Conservation (phyloP, 495 filamentous ascomycete species). For the Eremomyces bilateralis region DNA sequence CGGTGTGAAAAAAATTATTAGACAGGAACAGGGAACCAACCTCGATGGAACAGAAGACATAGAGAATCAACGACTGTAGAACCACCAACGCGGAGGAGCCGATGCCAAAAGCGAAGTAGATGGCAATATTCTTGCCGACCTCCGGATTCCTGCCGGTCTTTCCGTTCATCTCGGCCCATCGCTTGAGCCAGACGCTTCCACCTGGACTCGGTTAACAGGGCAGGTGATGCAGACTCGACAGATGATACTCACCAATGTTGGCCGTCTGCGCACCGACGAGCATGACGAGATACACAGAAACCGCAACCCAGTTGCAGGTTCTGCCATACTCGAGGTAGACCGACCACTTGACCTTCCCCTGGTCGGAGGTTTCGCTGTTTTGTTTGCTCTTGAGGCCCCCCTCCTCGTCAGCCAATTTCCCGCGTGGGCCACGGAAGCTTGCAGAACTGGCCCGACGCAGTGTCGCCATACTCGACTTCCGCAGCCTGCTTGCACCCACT, state of each 20-base stretch:
- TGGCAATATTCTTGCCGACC: slow-evolving; percentile 74
- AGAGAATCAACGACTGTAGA: slow-evolving; percentile 81
- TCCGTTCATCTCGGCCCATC: slow-evolving; percentile 68
- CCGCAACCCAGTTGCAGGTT: slow-evolving; percentile 72
- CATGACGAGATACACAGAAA: slow-evolving; percentile 56
- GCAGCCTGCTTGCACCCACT: slow-evolving; percentile 1
- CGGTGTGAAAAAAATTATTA: slow-evolving; percentile 3
- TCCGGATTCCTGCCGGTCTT: slow-evolving; percentile 41
- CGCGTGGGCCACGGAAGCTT: slow-evolving; percentile 67
- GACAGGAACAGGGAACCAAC: slow-evolving; percentile 22
- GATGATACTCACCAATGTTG: slow-evolving; percentile 29
- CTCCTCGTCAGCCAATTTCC: slow-evolving; percentile 70
- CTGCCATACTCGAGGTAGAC: slow-evolving; percentile 49
- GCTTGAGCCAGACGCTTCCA: slow-evolving; percentile 82
- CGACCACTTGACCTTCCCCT: slow-evolving; percentile 94
- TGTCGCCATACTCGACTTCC: slow-evolving; percentile 48
- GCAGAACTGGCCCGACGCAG: slow-evolving; percentile 77
- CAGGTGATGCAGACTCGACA: slow-evolving; percentile 4
- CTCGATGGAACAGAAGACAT: slow-evolving; percentile 99
- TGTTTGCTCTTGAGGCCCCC: slow-evolving; percentile 57
- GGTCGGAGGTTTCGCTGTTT: slow-evolving; percentile 65
- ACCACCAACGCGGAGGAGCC: slow-evolving; percentile 76
- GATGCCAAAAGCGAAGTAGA: slow-evolving; percentile 86
- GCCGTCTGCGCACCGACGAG: slow-evolving; percentile 62
- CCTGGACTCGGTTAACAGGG: slow-evolving; percentile 13